Conservation (phyloP, 129 eudicot species). For the Logfia minima region DNA sequence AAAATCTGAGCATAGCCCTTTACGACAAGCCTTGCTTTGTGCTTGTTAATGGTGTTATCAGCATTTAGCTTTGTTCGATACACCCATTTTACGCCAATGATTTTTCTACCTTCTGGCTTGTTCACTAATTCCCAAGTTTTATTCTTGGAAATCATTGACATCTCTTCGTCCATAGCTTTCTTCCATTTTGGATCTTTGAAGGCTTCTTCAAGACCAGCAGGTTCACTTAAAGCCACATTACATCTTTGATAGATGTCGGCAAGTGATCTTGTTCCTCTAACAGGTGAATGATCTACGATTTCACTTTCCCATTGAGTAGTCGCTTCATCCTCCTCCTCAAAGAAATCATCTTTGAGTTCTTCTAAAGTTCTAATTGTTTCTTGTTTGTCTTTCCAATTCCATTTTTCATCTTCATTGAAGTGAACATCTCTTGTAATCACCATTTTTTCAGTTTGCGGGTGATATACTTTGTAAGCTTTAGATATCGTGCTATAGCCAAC, state of each 20-base stretch:
- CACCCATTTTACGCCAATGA: too few relatives aligned
- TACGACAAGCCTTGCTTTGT: conserved; percentile 15
- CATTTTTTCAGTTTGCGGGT: conserved; percentile 5
- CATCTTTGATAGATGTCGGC: conserved; percentile 2
- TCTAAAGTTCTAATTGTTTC: too few relatives aligned
- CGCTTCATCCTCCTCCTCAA: neutral
- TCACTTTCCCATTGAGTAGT: neutral
- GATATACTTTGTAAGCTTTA: conserved; percentile 20
- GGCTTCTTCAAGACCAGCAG: conserved; percentile 7
- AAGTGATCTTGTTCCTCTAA: conserved; percentile 21
- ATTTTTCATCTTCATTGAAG: conserved; percentile 12
- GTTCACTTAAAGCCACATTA: conserved; percentile 17
- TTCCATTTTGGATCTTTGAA: conserved; percentile 12
- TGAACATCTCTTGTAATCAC: neutral
- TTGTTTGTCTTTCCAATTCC: neutral
- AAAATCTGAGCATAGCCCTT: conserved; percentile 33
- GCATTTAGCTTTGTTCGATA: neutral
- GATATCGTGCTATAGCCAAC: neutral
- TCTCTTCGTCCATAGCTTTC: conserved; percentile 19
- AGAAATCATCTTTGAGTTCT: too few relatives aligned
- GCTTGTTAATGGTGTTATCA: conserved; percentile 11
- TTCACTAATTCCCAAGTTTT: conserved; percentile 27
- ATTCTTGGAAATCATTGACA: conserved; percentile 14
- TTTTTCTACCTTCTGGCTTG: neutral
- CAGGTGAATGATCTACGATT: neutral